Percentiles rank a stretch among this genome's conserved stretches.
Evolutionary conservation across 495 filamentous ascomycete genomes (phyloP).

Genomic region (Hypoxylon trugodes): DNA sequence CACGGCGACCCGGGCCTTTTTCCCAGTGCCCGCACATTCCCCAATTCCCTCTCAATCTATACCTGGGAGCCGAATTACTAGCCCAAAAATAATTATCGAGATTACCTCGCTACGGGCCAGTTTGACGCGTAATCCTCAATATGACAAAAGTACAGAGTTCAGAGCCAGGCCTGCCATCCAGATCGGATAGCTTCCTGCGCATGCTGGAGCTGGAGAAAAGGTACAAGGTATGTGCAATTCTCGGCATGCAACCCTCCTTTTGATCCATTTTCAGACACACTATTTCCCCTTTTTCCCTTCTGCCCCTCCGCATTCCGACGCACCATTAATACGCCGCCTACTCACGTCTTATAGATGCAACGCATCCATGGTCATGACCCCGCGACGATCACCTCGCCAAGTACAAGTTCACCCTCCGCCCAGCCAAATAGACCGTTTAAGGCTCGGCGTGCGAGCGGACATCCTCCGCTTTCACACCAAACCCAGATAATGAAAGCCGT

Average conservation of each 20-base stretch:
- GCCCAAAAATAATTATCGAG: constrained; percentile 28
- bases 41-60: constrained; percentile 8
- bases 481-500: constrained; percentile 56
- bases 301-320: constrained; percentile 28
- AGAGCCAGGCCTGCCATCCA: constrained; percentile 42
- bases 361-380: constrained; percentile 47
- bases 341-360: constrained; percentile 50
- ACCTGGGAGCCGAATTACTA: constrained; percentile 24
- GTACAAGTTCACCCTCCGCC: constrained; percentile 41
- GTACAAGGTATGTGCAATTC: constrained; percentile 57
- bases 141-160: constrained; percentile 45
- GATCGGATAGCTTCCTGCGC: constrained; percentile 54
- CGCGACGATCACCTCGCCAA: constrained; percentile 41
- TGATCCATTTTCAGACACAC: constrained; percentile 31
- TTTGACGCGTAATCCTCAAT: constrained; percentile 49
- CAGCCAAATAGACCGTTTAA: constrained; percentile 40
- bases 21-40: constrained; percentile 18
- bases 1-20: constrained; percentile 38
- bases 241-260: constrained; percentile 48
- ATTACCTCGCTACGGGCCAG: constrained; percentile 21
- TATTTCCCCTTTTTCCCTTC: constrained; percentile 28
- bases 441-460: constrained; percentile 45
- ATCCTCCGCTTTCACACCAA: constrained; percentile 48
- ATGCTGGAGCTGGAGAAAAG: constrained; percentile 63
- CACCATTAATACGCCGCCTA: constrained; percentile 42